Evolutionary conservation across 495 filamentous ascomycete genomes (phyloP).

Genomic region (Daldinia bambusicola): DNA sequence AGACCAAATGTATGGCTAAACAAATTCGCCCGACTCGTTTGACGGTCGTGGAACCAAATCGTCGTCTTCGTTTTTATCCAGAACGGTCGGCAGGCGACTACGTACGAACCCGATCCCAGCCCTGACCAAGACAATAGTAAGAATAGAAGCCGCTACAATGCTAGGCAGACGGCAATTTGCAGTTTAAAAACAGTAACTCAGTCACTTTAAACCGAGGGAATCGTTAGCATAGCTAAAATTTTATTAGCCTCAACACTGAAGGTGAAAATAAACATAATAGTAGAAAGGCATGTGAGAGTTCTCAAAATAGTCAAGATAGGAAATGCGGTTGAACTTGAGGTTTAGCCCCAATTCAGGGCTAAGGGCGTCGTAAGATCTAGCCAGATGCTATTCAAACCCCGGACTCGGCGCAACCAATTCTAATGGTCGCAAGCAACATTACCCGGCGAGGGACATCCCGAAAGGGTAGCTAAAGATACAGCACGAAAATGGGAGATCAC

Average conservation of each 20-base stretch:
- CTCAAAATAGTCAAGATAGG: slow-evolving; percentile 33
- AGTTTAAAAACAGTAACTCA: slow-evolving; percentile 36
- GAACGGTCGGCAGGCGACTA: slow-evolving; percentile 42
- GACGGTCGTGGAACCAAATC: slow-evolving; percentile 52
- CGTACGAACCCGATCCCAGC: slow-evolving; percentile 42
- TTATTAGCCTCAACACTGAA: slow-evolving; percentile 25
- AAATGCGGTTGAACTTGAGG: slow-evolving; percentile 34
- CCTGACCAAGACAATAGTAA: slow-evolving; percentile 37
- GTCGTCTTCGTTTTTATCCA: slow-evolving; percentile 48
- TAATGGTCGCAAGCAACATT: slow-evolving; percentile 33
- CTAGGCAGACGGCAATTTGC: slow-evolving; percentile 18
- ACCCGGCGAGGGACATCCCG: slow-evolving; percentile 46
- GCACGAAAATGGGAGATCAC: slow-evolving; percentile 47
- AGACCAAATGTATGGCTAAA: slow-evolving; percentile 45
- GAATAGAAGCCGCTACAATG: slow-evolving; percentile 32
- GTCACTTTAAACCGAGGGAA: slow-evolving; percentile 31
- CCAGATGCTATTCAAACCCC: slow-evolving; percentile 36
- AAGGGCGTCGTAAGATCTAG: slow-evolving; percentile 46
- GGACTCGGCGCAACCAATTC: slow-evolving; percentile 39
- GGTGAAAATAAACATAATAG: slow-evolving; percentile 36
- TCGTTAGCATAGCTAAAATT: slow-evolving; percentile 19
- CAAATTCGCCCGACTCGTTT: slow-evolving; percentile 38
- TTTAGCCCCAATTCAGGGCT: slow-evolving; percentile 21
- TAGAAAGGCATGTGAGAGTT: slow-evolving; percentile 19
- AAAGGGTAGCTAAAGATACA: slow-evolving; percentile 49